Percentiles rank a stretch among this genome's conserved stretches.
Conservation (phyloP, 768 basidiomycete species). For the Dictyophora rubrovolvata region DNA sequence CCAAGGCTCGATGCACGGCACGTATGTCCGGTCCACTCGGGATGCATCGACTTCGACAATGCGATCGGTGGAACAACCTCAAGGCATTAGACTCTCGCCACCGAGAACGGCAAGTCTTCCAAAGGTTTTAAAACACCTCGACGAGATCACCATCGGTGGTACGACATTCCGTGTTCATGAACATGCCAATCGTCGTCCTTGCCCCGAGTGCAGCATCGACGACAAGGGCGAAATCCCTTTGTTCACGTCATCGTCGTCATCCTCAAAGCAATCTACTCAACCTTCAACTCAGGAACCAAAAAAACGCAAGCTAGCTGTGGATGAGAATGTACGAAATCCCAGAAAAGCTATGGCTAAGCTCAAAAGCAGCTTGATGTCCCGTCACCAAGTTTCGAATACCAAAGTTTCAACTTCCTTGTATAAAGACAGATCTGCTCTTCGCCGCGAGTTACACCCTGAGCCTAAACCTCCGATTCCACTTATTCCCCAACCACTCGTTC, state of each 20-base stretch:
- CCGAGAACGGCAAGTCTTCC: constrained; percentile 62
- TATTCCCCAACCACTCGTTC: constrained; percentile 21
- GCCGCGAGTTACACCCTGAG: constrained; percentile 46
- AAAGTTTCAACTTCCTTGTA: constrained; percentile 24
- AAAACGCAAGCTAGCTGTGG: constrained; percentile 19
- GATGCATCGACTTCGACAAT: background rate
- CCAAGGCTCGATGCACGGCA: constrained; percentile 81
- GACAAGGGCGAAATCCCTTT: constrained; percentile 50
- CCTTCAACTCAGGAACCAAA: background rate
- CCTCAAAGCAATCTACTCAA: constrained; percentile 6
- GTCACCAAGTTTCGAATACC: constrained; percentile 23
- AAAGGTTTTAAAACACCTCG: constrained; percentile 49
- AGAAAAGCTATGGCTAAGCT: constrained; percentile 59
- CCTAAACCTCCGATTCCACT: constrained; percentile 42
- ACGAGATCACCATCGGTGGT: constrained; percentile 55
- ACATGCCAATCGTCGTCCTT: constrained; percentile 52
- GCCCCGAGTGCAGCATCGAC: constrained; percentile 47
- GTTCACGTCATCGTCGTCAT: constrained; percentile 27
- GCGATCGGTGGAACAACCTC: constrained; percentile 9
- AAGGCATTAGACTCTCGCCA: constrained; percentile 48
- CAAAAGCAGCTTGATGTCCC: constrained; percentile 51
- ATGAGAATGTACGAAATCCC: constrained; percentile 31
- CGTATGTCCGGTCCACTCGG: constrained; percentile 38
- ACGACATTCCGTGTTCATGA: constrained; percentile 65
- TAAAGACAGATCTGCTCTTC: constrained; percentile 61